These are phyloP conservation scores for Chrysoporthe deuterocubensis DNA, from an alignment of 2,329 filamentous ascomycete genomes.

Conservation along the genomic window DNA sequence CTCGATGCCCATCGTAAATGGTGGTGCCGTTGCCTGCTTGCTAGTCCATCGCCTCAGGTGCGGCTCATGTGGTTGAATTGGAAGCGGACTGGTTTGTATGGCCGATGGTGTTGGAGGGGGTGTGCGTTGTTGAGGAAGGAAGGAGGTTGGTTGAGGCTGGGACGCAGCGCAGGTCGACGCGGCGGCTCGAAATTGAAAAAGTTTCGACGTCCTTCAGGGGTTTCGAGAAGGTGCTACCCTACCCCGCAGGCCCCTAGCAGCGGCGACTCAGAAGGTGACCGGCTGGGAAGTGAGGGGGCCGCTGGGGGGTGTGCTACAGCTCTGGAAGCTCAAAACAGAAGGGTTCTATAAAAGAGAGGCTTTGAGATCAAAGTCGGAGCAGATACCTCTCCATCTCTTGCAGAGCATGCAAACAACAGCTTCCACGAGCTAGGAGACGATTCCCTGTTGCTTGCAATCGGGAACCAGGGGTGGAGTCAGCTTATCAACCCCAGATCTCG, in stretches of 20 bases:
- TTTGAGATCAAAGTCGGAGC: too few species aligned
- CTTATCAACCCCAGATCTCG: neutral
- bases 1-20: conserved; percentile 9
- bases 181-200: neutral
- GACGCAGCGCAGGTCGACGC: neutral
- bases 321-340: too few species aligned
- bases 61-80: neutral
- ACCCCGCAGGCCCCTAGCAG: neutral
- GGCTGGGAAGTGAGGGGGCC: too few species aligned
- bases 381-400: too few species aligned
- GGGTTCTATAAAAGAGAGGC: too few species aligned
- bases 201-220: neutral
- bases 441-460: too few species aligned
- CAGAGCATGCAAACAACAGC: too few species aligned
- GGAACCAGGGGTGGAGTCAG: too few species aligned
- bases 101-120: neutral
- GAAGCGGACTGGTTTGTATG: neutral
- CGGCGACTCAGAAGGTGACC: neutral
- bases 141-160: neutral
- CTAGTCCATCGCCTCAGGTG: conserved; percentile 3
- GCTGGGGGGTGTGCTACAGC: too few species aligned
- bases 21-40: neutral
- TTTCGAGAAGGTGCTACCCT: neutral
- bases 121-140: neutral
- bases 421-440: too few species aligned